phyloP scores from a whole-genome alignment of 1,284 basidiomycete genomes.

The Moesziomyces sp. region DNA sequence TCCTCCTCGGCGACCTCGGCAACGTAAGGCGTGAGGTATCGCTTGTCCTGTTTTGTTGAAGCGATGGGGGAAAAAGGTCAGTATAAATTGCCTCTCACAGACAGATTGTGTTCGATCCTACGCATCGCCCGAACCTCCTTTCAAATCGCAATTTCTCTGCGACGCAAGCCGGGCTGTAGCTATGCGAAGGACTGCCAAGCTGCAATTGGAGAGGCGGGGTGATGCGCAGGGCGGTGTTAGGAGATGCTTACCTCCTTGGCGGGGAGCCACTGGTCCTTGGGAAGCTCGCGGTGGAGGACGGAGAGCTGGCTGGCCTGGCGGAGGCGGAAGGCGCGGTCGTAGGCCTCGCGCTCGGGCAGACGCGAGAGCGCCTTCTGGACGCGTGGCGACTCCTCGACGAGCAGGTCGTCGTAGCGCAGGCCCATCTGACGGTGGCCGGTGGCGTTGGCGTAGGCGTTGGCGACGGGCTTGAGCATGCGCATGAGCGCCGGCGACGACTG shows the following conservation, averaged over 20 bases:
- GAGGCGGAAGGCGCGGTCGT: constrained; percentile 92
- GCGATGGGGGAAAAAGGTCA: constrained; percentile 5
- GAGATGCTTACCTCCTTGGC: constrained; percentile 76
- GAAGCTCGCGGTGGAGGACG: constrained; percentile 82
- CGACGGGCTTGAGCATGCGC: constrained; percentile 80
- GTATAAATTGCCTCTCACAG: background rate
- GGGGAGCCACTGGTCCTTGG: constrained; percentile 86
- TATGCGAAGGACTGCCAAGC: no score
- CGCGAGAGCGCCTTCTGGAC: constrained; percentile 83
- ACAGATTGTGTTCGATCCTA: no score
- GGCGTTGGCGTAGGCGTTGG: constrained; percentile 83
- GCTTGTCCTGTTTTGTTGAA: constrained; percentile 76
- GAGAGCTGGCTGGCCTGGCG: constrained; percentile 84
- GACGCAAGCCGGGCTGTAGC: no score
- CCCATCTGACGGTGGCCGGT: constrained; percentile 89
- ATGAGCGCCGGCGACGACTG: constrained; percentile 77
- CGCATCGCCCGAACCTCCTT: no score
- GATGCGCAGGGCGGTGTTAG: no score
- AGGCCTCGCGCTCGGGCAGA: constrained; percentile 80
- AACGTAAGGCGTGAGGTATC: constrained; percentile 88
- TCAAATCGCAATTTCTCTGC: no score
- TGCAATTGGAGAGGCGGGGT: no score
- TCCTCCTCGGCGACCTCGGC: constrained; percentile 81
- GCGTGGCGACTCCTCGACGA: constrained; percentile 84
- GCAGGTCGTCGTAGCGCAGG: constrained; percentile 92